Percentiles rank a stretch among this genome's conserved stretches.
phyloP scores from a whole-genome alignment of 129 eudicot genomes.

The Erigeron canadensis region DNA sequence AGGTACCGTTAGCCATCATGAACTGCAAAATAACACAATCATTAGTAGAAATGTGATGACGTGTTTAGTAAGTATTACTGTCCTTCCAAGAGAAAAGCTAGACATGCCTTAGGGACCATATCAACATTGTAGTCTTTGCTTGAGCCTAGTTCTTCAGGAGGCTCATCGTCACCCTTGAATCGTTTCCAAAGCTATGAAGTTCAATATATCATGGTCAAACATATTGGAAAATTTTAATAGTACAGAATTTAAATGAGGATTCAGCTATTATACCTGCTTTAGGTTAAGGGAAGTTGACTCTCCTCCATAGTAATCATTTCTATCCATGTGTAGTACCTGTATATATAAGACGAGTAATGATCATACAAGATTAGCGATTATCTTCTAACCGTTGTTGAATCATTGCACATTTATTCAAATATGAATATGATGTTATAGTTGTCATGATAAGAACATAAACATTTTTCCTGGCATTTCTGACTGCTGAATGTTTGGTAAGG shows the following conservation, averaged over 20 bases:
- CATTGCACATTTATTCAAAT: no score
- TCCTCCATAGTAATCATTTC: slow-evolving; percentile 75
- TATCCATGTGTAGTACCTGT: slow-evolving; percentile 73
- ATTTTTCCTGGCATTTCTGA: neutral
- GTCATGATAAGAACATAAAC: neutral
- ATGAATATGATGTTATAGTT: no score
- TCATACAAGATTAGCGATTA: slow-evolving; percentile 1
- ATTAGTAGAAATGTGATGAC: neutral
- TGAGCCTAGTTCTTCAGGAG: slow-evolving; percentile 56
- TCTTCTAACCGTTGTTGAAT: neutral
- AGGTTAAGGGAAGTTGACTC: slow-evolving; percentile 65
- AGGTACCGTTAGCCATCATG: slow-evolving; percentile 76
- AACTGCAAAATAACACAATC: slow-evolving; percentile 46
- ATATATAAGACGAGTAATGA: slow-evolving; percentile 18
- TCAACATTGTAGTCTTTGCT: slow-evolving; percentile 63
- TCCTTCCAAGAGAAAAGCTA: neutral
- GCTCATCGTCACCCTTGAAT: slow-evolving; percentile 46
- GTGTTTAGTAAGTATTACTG: neutral
- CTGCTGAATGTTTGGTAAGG: neutral
- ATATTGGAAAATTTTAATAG: slow-evolving; percentile 7
- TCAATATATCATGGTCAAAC: neutral
- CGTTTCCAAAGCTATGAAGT: slow-evolving; percentile 59
- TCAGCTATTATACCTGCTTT: slow-evolving; percentile 44
- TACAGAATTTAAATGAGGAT: neutral
- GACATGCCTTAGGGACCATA: slow-evolving; percentile 66